phyloP scores from a whole-genome alignment of 805 yeast species.

The Candida anglica region DNA sequence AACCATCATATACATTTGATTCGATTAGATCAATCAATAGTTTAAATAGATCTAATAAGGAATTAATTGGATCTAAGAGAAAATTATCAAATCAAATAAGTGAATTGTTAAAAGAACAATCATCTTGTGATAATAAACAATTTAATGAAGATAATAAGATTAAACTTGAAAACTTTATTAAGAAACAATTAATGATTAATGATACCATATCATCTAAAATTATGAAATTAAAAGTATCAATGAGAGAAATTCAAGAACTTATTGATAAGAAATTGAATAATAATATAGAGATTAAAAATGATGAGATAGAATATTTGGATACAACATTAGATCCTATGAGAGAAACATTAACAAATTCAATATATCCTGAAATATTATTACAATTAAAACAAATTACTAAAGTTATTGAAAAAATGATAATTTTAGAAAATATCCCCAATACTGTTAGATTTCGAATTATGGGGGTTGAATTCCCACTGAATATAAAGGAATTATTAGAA shows the following conservation, averaged over 20 bases:
- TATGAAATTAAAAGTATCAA: conserved; percentile 15
- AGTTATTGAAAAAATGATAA: conserved; percentile 19
- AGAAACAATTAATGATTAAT: conserved; percentile 17
- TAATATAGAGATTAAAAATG: conserved; percentile 11
- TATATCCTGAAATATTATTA: conserved; percentile 19
- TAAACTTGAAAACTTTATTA: conserved; percentile 13
- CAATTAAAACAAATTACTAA: conserved; percentile 10
- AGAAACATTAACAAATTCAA: conserved; percentile 16
- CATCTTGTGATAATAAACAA: conserved; percentile 5
- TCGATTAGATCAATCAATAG: conserved; percentile 22
- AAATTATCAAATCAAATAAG: conserved; percentile 16
- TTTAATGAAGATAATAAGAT: conserved; percentile 2
- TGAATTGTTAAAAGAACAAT: neutral
- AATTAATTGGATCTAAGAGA: conserved; percentile 22
- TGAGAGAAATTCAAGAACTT: conserved; percentile 13
- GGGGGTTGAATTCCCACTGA: conserved; percentile 33
- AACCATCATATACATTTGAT: conserved; percentile 29
- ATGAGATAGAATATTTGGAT: conserved; percentile 20
- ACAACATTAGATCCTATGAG: conserved; percentile 25
- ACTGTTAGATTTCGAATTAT: conserved; percentile 23
- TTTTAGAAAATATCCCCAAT: conserved; percentile 19
- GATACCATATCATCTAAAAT: conserved; percentile 20
- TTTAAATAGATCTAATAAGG: conserved; percentile 22
- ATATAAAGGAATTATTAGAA: conserved; percentile 23
- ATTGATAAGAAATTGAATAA: conserved; percentile 13